Evolutionary conservation across 2,329 filamentous ascomycete genomes (phyloP), one percentile per base, ranked within the genome.

Genomic region (Akanthomyces lecanii): DNA sequence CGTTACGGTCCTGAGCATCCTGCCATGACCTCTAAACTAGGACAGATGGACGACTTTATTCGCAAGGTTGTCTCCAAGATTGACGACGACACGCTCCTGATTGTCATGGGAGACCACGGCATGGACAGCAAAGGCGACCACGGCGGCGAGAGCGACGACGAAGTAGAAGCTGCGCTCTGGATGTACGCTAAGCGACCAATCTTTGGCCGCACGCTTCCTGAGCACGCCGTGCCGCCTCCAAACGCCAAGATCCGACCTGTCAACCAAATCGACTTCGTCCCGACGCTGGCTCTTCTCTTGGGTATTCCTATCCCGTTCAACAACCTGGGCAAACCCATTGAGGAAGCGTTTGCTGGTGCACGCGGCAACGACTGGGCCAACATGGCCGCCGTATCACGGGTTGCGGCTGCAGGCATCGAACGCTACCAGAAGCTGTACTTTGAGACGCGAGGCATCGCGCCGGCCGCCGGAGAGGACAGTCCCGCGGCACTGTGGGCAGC

Each of bases 101-200:
- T 99, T 23, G 90, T 99, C 16, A 96, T 99, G 92, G 95, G 95
- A n/a, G 95, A 99, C 73, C 95, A 99, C 72, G 95, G 95, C 12
- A 99, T 99, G 95, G 95, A 99, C 74, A 81, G 85, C 65, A 98
- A 99, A 78, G 95, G 95, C 21, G 95, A 99, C 68, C 95, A 99
- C 72, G 95, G 95, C n/a, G 95, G 95, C 61, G 95, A 99, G 78
- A 97, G 94, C 38, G 91, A 97, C 68, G 92, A 98, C 67, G 95
- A 99, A 74, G 86, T 99, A 7, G 88, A 99, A 75, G 92, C 95
- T 62, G 92, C 95, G 2, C 76, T 99, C 53, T 99, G 95, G 94
- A 96, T 99, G 92, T 99, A 98, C 74, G 96, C 95, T 1, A 96
- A 93, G 75, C 88, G 86, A 68, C 87, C 87, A 0, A 75, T 91